These are phyloP conservation scores for Aureobasidium sp. DNA, from an alignment of 2,329 filamentous ascomycete genomes.

Conservation along the genomic window DNA sequence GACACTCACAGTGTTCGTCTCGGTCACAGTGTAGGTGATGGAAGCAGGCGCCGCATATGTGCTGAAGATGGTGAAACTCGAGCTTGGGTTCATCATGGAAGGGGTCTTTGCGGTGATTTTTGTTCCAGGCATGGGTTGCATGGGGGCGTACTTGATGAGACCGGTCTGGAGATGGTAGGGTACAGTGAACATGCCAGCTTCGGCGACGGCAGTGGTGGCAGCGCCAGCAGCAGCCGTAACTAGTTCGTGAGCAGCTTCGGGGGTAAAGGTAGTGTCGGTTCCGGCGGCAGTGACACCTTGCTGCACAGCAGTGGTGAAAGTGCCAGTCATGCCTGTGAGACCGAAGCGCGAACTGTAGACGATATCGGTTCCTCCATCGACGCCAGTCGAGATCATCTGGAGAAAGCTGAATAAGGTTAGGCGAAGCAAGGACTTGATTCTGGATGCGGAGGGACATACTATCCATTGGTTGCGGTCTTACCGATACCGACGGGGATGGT, in stretches of 20 bases:
- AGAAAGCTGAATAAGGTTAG: conserved; percentile 42
- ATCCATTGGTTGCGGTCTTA: background rate
- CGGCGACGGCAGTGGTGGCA: conserved; percentile 19
- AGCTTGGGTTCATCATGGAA: conserved; percentile 49
- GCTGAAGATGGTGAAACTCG: conserved; percentile 46
- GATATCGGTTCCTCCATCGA: conserved; percentile 48
- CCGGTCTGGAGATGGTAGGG: conserved; percentile 53
- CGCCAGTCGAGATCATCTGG: conserved; percentile 50
- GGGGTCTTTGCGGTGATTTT: conserved; percentile 50
- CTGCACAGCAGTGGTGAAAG: conserved; percentile 41
- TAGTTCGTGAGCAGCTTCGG: conserved; percentile 25
- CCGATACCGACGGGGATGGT: background rate
- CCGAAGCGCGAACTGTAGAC: conserved; percentile 59
- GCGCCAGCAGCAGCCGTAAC: conserved; percentile 22
- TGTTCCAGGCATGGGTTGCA: conserved; percentile 52
- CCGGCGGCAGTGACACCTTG: conserved; percentile 30
- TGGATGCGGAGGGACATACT: conserved; percentile 21
- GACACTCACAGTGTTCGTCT: conserved; percentile 44
- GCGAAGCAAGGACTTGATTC: conserved; percentile 19
- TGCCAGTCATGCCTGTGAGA: conserved; percentile 57
- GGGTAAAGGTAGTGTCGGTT: conserved; percentile 27
- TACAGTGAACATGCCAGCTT: conserved; percentile 30
- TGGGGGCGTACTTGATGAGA: conserved; percentile 53
- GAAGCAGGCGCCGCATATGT: conserved; percentile 41
- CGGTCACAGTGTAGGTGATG: conserved; percentile 46